phyloP scores from a whole-genome alignment of 1,284 basidiomycete genomes.

The Tranzscheliella williamsii region DNA sequence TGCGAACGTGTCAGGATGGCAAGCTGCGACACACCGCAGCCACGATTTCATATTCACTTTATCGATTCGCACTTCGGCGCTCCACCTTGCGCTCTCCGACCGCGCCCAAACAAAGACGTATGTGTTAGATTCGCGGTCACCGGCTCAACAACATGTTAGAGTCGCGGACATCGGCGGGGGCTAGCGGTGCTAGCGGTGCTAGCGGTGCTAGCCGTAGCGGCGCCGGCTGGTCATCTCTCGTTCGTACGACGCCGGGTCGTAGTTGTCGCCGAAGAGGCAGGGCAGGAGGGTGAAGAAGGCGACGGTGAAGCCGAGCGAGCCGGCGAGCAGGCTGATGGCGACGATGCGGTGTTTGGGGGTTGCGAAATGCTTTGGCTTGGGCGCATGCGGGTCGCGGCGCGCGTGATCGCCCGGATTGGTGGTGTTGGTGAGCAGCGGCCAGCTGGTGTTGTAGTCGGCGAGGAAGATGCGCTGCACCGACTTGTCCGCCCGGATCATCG shows the following conservation, averaged over 20 bases:
- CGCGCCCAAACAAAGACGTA: too few relatives aligned
- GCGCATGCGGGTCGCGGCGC: slow-evolving; percentile 5
- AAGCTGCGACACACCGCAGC: too few relatives aligned
- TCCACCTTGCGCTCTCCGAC: too few relatives aligned
- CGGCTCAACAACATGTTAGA: too few relatives aligned
- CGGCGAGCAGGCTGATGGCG: slow-evolving; percentile 28
- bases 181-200: too few relatives aligned
- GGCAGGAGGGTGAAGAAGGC: slow-evolving; percentile 28
- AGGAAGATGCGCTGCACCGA: slow-evolving; percentile 46
- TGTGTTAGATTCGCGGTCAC: too few relatives aligned
- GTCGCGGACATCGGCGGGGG: too few relatives aligned
- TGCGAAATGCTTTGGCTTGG: slow-evolving; percentile 18
- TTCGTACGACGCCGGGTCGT: slow-evolving; percentile 13
- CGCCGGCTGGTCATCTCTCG: slow-evolving; percentile 10
- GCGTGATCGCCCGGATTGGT: slow-evolving; percentile 45
- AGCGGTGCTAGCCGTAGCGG: too few relatives aligned
- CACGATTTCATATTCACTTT: too few relatives aligned
- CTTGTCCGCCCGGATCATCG: slow-evolving; percentile 50
- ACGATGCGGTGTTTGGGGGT: slow-evolving; percentile 41
- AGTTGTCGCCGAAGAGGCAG: slow-evolving; percentile 19
- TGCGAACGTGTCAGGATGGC: too few relatives aligned
- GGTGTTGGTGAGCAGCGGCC: slow-evolving; percentile 18
- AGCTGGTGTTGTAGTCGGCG: slow-evolving; percentile 33
- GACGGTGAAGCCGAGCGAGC: slow-evolving; percentile 19
- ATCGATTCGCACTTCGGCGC: too few relatives aligned